A percentile compares a stretch with the other conserved stretches of the same genome.
Conservation (phyloP, 768 basidiomycete genomes). For the Macrocybe gigantea region DNA sequence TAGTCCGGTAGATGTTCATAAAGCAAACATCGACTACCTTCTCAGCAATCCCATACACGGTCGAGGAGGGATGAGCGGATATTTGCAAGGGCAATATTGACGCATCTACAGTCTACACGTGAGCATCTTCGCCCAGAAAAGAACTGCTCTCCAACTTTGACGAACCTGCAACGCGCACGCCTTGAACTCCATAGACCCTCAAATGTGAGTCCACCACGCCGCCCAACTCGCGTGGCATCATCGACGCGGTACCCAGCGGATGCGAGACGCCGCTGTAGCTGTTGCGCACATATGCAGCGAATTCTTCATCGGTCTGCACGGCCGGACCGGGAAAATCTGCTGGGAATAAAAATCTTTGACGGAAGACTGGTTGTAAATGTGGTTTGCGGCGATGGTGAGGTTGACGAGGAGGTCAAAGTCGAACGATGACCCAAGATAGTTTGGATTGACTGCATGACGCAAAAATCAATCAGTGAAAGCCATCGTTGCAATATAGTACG, state of each 20-base stretch:
- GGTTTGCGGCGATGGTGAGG: constrained; percentile 14
- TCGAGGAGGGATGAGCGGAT: constrained; percentile 13
- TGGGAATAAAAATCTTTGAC: too few relatives aligned
- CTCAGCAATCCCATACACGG: constrained; percentile 18
- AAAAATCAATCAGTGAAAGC: too few relatives aligned
- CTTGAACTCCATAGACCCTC: constrained; percentile 18
- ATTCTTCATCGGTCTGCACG: constrained; percentile 17
- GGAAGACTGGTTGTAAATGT: too few relatives aligned
- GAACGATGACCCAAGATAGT: too few relatives aligned
- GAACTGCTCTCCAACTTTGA: too few relatives aligned
- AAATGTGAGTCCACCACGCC: constrained; percentile 25
- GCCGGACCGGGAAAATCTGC: constrained; percentile 10
- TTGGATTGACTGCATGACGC: too few relatives aligned
- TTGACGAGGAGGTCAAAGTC: constrained; percentile 14
- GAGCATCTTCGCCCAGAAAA: background rate
- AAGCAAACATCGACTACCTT: constrained; percentile 9
- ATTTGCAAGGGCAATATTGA: constrained; percentile 15
- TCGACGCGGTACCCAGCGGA: constrained; percentile 20
- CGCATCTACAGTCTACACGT: constrained; percentile 13
- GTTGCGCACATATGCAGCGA: constrained; percentile 5
- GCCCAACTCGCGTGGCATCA: constrained; percentile 26
- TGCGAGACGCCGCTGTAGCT: constrained; percentile 10
- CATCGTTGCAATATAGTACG: constrained; percentile 5
- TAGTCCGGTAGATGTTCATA: background rate
- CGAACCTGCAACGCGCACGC: constrained; percentile 3